These are phyloP conservation scores for Gracilaria caudata DNA, from an alignment of 23 red algal genomes.

Conservation along the genomic window DNA sequence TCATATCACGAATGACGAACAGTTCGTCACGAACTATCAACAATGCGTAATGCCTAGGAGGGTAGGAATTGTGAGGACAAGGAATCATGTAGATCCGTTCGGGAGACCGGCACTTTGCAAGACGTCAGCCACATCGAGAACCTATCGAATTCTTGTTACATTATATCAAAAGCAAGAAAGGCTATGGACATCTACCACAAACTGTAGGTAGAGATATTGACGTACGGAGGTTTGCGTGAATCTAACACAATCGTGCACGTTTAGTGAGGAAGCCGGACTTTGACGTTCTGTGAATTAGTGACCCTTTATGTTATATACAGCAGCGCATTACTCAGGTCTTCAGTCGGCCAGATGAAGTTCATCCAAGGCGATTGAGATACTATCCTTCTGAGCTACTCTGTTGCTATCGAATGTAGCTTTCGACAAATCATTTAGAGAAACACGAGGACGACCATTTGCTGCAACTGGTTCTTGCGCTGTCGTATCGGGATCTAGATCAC, in stretches of 20 bases:
- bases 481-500: not conserved
- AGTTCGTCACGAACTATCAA: no score
- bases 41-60: no score
- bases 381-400: constrained; percentile 16
- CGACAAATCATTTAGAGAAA: constrained; percentile 47
- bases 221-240: no score
- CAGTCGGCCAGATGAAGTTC: constrained; percentile 66
- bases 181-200: no score
- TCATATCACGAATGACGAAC: not conserved
- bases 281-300: not conserved
- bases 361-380: constrained; percentile 39
- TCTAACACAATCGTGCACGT: no score
- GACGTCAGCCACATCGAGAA: no score
- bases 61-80: no score
- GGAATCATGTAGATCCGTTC: no score
- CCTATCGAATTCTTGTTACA: no score
- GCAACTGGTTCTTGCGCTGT: not conserved
- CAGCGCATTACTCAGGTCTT: not conserved
- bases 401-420: constrained; percentile 25
- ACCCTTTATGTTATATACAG: not conserved
- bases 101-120: no score
- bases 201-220: no score
- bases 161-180: no score
- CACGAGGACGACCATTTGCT: not conserved
- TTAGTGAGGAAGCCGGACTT: not conserved